Base-by-base conservation (phyloP, 1,139 yeast genomes). In the Pichia sp. region DNA sequence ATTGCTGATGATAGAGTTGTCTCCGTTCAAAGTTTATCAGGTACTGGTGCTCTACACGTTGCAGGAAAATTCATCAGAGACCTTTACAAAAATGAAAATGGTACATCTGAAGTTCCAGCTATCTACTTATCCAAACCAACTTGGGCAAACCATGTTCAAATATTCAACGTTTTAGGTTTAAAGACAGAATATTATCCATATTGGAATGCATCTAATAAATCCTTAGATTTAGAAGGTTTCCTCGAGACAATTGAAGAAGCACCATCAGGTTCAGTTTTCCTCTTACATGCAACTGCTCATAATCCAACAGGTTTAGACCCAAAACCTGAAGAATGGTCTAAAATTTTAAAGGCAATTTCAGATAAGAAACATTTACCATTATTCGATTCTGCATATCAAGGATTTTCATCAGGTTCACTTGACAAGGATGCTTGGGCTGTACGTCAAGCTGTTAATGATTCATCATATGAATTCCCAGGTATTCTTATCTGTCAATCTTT, bases 301-400 rank as follows among this genome's bases (percentile, higher is more conserved):
- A 93, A 93, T 73, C 99, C 99, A 57, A 93, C 99, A 36, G 99
- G 98, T 59, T 83, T 91, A 69, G 99, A 93, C 72, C 96, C 96
- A 61, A 83, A 88, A 31, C 73, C 76, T 52, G 95, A 83, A 59
- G 91, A 93, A 71, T 91, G 98, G 98, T 75, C 75, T 49, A 70
- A 76, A 67, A 84, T 93, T 49, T 75, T 87, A 51, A 75, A 77
- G 49, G 84, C 81, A 41, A 71, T 87, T 56, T 74, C 80, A 56
- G 71, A 74, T 61, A 79, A 82, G 65, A 75, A 78, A 53, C 91
- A 89, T 67, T 80, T 88, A 69, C 95, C 95, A 50, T 73, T 91
- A 67, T 88, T 93, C 64, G 99, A 93, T 73, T 84, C 88, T 75
- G 98, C 99, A 28, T 93, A 93, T 77, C 98, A 91, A 74, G 97